These are phyloP conservation scores for Penicillium cinerascens DNA, from an alignment of 495 filamentous ascomycete species.

Conservation along the genomic window DNA sequence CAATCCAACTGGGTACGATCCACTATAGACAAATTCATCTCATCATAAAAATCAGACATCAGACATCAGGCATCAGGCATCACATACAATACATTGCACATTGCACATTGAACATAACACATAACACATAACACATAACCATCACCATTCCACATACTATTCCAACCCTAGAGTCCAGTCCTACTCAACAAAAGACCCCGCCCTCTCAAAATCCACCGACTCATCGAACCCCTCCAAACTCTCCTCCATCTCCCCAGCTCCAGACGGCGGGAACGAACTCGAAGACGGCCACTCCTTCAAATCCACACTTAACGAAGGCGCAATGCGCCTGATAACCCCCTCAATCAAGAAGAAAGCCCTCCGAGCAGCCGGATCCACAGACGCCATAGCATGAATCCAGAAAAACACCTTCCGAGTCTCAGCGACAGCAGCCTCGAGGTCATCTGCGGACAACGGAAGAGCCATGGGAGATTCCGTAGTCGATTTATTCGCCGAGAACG, in stretches of 20 bases:
- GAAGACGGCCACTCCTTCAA: conserved; percentile 28
- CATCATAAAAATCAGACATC: not conserved
- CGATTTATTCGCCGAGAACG: not conserved
- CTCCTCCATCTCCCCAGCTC: not conserved
- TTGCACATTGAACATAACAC: not conserved
- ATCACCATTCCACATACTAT: not conserved
- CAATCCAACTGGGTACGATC: not conserved
- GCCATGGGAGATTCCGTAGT: not conserved
- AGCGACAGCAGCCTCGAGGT: conserved; percentile 29
- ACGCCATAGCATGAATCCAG: conserved; percentile 48
- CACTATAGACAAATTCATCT: not conserved
- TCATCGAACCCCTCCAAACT: conserved; percentile 18
- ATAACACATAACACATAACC: not conserved
- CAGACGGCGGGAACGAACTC: not conserved
- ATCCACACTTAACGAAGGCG: conserved; percentile 26
- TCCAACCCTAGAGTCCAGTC: not conserved
- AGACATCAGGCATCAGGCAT: not conserved
- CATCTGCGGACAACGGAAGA: conserved; percentile 2
- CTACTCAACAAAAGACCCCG: not conserved
- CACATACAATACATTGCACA: not conserved
- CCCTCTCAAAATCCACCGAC: conserved; percentile 18
- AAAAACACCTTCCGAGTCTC: conserved; percentile 46
- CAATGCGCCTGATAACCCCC: conserved; percentile 26
- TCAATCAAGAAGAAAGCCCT: conserved; percentile 49
- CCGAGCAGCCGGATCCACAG: conserved; percentile 39